Percentiles rank a stretch among this genome's conserved stretches.
phyloP scores from a whole-genome alignment of 306 rosid species.

The Dalbergia oliveri region DNA sequence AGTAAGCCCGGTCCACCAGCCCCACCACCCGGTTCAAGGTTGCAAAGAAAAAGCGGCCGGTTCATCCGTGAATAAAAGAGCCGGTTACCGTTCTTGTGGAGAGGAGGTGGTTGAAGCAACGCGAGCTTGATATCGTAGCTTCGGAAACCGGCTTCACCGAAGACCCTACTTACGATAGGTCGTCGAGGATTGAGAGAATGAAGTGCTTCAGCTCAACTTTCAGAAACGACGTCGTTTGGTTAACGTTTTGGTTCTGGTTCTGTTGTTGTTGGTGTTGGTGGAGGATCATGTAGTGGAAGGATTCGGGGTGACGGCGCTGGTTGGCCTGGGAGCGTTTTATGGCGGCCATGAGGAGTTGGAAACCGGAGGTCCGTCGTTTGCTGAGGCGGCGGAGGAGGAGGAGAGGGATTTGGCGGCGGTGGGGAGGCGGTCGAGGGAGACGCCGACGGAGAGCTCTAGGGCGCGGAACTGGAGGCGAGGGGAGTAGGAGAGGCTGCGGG shows the following conservation, averaged over 20 bases:
- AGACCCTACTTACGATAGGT: conserved; percentile 89
- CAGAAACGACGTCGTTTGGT: conserved; percentile 63
- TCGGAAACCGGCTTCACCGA: conserved; percentile 85
- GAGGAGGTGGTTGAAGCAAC: conserved; percentile 65
- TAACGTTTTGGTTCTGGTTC: conserved; percentile 36
- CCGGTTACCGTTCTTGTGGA: not conserved
- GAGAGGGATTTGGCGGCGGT: conserved; percentile 50
- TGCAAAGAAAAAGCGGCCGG: conserved; percentile 72
- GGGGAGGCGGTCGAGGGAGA: conserved; percentile 83
- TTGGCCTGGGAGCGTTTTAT: conserved; percentile 94
- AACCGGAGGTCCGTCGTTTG: conserved; percentile 76
- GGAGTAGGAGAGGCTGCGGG: conserved; percentile 71
- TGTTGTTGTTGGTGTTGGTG: conserved; percentile 70
- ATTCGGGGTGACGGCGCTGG: conserved; percentile 92
- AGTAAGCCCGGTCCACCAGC: conserved; percentile 41
- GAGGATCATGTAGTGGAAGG: conserved; percentile 74
- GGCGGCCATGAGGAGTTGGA: conserved; percentile 98
- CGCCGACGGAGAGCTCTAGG: conserved; percentile 89
- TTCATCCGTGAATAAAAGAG: not conserved
- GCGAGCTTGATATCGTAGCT: conserved; percentile 84
- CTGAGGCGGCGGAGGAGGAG: not conserved
- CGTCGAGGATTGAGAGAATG: conserved; percentile 89
- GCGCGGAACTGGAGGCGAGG: conserved; percentile 88
- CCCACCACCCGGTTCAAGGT: conserved; percentile 54
- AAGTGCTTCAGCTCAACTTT: conserved; percentile 91